These are phyloP conservation scores for Phialophora verrucosa DNA, from an alignment of 2,329 filamentous ascomycete genomes.

Conservation along the genomic window DNA sequence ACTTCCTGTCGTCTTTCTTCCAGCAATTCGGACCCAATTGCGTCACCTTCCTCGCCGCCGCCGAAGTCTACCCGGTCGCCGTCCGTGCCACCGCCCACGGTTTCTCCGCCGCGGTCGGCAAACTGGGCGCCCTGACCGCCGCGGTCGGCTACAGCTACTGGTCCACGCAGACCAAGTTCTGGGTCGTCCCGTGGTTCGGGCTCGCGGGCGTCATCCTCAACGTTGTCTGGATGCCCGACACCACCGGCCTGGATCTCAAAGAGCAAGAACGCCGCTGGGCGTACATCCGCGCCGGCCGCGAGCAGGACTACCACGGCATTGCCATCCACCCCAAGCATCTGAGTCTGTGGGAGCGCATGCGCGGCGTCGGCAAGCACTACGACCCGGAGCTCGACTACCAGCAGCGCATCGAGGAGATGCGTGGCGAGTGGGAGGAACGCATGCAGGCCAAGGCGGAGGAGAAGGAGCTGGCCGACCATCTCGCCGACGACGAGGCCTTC, in stretches of 20 bases:
- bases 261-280: slow-evolving; percentile 94
- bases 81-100: slow-evolving; percentile 93
- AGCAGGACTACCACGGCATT: slow-evolving; percentile 86
- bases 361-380: slow-evolving; percentile 80
- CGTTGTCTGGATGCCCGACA: slow-evolving; percentile 88
- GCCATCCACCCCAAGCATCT: slow-evolving; percentile 89
- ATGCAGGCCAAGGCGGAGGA: slow-evolving; percentile 58
- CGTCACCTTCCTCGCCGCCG: slow-evolving; percentile 94
- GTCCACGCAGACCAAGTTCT: slow-evolving; percentile 58
- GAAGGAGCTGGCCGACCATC: slow-evolving; percentile 46
- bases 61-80: slow-evolving; percentile 94
- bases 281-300: slow-evolving; percentile 79
- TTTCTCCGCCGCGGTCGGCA: slow-evolving; percentile 89
- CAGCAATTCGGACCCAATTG: slow-evolving; percentile 98
- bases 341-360: slow-evolving; percentile 82
- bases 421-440: slow-evolving; percentile 60
- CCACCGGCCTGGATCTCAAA: slow-evolving; percentile 85
- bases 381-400: slow-evolving; percentile 81
- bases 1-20: slow-evolving; percentile 97
- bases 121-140: slow-evolving; percentile 83
- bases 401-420: slow-evolving; percentile 83
- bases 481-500: slow-evolving; percentile 49
- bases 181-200: slow-evolving; percentile 94
- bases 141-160: slow-evolving; percentile 96
- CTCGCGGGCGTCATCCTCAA: slow-evolving; percentile 84